Conservation (phyloP, 1,139 yeast genomes). For the Nadsonia commutata region DNA sequence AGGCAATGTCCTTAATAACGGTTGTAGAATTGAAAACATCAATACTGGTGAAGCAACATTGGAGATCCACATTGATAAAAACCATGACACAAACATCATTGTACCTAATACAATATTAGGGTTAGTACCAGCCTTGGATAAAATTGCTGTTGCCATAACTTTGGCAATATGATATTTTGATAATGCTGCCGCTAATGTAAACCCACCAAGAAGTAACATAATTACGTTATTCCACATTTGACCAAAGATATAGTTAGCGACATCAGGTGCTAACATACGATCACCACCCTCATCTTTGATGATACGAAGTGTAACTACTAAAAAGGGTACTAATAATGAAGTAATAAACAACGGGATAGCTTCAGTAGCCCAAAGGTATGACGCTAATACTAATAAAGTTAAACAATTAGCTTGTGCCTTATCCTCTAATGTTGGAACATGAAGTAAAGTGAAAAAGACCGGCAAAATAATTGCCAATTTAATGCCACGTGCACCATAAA, state of each 20-base stretch:
- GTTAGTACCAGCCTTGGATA: constrained; percentile 72
- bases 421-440: constrained; percentile 8
- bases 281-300: constrained; percentile 28
- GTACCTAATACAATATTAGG: constrained; percentile 66
- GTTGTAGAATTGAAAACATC: constrained; percentile 80
- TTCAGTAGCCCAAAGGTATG: constrained; percentile 88
- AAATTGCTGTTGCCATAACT: constrained; percentile 62
- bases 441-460: constrained; percentile 39
- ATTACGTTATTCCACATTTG: constrained; percentile 95
- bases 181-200: constrained; percentile 88
- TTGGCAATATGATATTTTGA: constrained; percentile 85
- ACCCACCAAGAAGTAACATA: constrained; percentile 79
- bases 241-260: constrained; percentile 64
- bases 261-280: constrained; percentile 42
- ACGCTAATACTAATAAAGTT: constrained; percentile 65
- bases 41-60: constrained; percentile 94
- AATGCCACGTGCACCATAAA: constrained; percentile 13
- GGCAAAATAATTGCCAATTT: constrained; percentile 31
- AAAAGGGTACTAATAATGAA: constrained; percentile 63
- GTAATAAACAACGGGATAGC: constrained; percentile 82
- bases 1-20: constrained; percentile 69
- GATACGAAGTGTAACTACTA: constrained; percentile 60
- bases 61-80: constrained; percentile 89
- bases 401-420: constrained; percentile 58
- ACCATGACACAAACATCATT: constrained; percentile 72